Evolutionary conservation across 2,329 filamentous ascomycete species (phyloP), one percentile per base, ranked within the genome.

Genomic region (Boeremia lycopersici): DNA sequence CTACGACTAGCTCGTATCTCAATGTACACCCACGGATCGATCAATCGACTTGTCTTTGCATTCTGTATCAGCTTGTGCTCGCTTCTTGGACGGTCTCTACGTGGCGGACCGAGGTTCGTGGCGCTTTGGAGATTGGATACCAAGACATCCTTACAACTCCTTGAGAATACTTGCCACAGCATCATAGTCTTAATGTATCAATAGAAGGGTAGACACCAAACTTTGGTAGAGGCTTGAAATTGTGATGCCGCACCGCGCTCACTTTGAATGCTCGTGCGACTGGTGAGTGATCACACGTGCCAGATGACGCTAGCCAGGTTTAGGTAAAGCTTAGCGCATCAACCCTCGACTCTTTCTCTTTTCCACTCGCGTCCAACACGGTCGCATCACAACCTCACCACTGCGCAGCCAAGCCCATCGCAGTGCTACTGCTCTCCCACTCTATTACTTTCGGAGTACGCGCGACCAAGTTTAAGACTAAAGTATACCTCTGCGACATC

Each of bases 1-100:
- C 44, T 25, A 53, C 53, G 35, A 59, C 46, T 43, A 56, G 50
- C 43, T 59, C 53, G 60, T 60, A 59, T 61, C 56, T 63, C 60
- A 59, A 61, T 60, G 62, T 65, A 68, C 67, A 65, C 64, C 63
- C 60, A 63, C 50, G 51, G 48, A 50, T 56, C 41, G 46, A 55
- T 50, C 44, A 59, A 51, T 53, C 53, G 42, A 51, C 41, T 45
- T 51, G 40, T 61, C 44, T 35, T 45, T 38, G 35, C 36, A 50
- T 54, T 42, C 56, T 51, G 35, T 41, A 13, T 58, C 49, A 36
- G 23, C 51, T 56, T 52, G 60, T 56, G 53, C 51, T 59, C 40
- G 39, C 25, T 39, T 51, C 57, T 48, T 57, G 59, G 54, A 63
- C 62, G 58, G 40, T 47, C 50, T 60, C 48, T 48, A 48, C 30